Conservation (phyloP, 352 stramenopile genomes). For the Pythium folliculosum region DNA sequence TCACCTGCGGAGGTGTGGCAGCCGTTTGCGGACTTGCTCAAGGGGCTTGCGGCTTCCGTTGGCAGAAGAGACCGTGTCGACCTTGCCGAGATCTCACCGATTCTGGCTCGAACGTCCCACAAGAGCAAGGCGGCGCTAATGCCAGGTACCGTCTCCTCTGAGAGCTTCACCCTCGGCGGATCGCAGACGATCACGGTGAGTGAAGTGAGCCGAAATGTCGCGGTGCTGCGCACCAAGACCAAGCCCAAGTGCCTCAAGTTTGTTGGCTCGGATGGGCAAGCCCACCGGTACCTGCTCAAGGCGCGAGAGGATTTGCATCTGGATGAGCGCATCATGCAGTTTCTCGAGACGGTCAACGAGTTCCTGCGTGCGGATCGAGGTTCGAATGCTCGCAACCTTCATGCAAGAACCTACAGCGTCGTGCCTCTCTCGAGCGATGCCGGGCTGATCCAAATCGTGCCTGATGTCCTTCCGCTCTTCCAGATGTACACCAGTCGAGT, state of each 20-base stretch:
- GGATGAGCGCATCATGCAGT: constrained; percentile 92
- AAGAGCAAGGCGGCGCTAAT: constrained; percentile 52
- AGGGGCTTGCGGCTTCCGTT: constrained; percentile 43
- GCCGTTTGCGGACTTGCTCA: constrained; percentile 77
- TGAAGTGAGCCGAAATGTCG: constrained; percentile 33
- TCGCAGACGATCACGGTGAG: constrained; percentile 22
- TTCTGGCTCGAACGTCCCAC: constrained; percentile 46
- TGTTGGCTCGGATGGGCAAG: constrained; percentile 67
- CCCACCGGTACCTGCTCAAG: constrained; percentile 86
- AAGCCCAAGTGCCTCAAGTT: constrained; percentile 87
- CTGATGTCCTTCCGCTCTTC: constrained; percentile 78
- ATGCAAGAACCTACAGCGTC: constrained; percentile 72
- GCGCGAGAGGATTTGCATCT: constrained; percentile 87
- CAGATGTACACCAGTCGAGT: constrained; percentile 70
- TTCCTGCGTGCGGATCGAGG: constrained; percentile 56
- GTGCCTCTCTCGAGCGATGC: constrained; percentile 78
- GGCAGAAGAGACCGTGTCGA: constrained; percentile 55
- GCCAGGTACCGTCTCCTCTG: constrained; percentile 39
- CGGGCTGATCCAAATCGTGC: constrained; percentile 88
- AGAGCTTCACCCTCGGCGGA: background rate
- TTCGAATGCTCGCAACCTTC: constrained; percentile 46
- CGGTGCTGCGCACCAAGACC: constrained; percentile 78
- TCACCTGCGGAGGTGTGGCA: constrained; percentile 48
- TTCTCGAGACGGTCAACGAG: constrained; percentile 71
- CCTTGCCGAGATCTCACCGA: constrained; percentile 75